Base-by-base conservation (phyloP, 257 asterid genomes). In the Salvia splendens region DNA sequence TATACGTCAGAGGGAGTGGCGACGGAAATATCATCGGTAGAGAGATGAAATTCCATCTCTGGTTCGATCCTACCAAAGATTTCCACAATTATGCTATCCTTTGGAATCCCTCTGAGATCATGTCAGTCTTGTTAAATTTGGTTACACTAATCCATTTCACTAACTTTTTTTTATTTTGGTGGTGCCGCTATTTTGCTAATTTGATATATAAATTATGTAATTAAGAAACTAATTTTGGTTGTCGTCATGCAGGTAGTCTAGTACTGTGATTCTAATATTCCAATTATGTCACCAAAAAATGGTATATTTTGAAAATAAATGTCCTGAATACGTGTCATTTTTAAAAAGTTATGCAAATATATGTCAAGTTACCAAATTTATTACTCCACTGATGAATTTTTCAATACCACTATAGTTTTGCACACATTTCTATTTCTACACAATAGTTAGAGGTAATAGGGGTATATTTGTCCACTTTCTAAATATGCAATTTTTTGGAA, bases 51-150 rank as follows among this genome's bases (percentile, higher is more conserved):
- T 87, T 89, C 76, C 87, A 89, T 65, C 96, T 92, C 9, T 89
- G 96, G 98, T 92, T 89, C 50, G 96, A 92, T 59, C 98, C 98
- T 16, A 89, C 95, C 0, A 20, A 66, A 56, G 87, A 59, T 65
- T 92, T 74, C 55, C 98, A 92, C 85, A 68, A 89, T 66, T 92
- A 92, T 69, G 95, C 94, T 11, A 85, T 92, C 55, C 77, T 89
- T 12, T 92, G 96, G 96, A 81, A 82, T 78, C 89, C 89, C 12
- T 64, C 3, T 55, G 92, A 89, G 71, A 92, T 92, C 83, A 81
- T 87, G 98, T 91, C 3, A 80, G 96, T 78, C 6, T 1, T 17
- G 9, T 8, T 58, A 40, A 5, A 60, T 38, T 8, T 40, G 36
- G 12, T 28, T 14, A 12, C 64, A 35, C 40, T 4, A 35, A 6